Base-by-base conservation (phyloP, 257 asterid genomes). In the Capsicum rhomboideum region DNA sequence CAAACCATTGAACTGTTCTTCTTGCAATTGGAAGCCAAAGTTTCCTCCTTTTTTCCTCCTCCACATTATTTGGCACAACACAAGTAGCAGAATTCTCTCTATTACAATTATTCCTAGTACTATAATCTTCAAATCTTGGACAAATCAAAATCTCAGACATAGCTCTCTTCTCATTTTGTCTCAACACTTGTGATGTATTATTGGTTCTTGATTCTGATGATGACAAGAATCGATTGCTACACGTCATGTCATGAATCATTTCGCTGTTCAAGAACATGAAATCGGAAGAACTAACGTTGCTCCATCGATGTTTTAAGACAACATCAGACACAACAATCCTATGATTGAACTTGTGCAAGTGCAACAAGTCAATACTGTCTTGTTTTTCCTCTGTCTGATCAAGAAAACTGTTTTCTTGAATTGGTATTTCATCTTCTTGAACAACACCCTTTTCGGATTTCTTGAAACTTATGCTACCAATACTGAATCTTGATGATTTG, bases 1-100 rank as follows among this genome's bases (percentile, higher is more conserved):
- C 93, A 90, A 93, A 94, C 99, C 97, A 94, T 18, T 87, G 84
- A 16, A 90, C 94, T 83, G 98, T 96, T 89, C 94, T 92, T 78
- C 87, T 90, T 16, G 96, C 99, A 84, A 96, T 94, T 42, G 97
- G 96, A n/a, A 93, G 83, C 99, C 99, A 95, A 28, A 88, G 69
- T 55, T 87, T 91, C 81, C 93, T 91, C 64, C 58, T 83, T 26
- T 86, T 89, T 61, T 93, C 98, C 66, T 91, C 96, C 56, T 88
- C 78, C 8, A 49, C 83, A 82, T 56, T 85, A 63, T 72, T 86
- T 66, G 81, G 82, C 23, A 59, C 50, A 10, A 10, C 20, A 83
- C 77, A 75, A 11, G 71, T 26, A 12, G 12, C 23, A 12, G 72
- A 14, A 4, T 74, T 67, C 49, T 84, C 91, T 72, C 79, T 54